Evolutionary conservation across 139 green algal genomes (phyloP), one percentile per base, ranked within the genome.

Genomic region (Tetraselmis striata): DNA sequence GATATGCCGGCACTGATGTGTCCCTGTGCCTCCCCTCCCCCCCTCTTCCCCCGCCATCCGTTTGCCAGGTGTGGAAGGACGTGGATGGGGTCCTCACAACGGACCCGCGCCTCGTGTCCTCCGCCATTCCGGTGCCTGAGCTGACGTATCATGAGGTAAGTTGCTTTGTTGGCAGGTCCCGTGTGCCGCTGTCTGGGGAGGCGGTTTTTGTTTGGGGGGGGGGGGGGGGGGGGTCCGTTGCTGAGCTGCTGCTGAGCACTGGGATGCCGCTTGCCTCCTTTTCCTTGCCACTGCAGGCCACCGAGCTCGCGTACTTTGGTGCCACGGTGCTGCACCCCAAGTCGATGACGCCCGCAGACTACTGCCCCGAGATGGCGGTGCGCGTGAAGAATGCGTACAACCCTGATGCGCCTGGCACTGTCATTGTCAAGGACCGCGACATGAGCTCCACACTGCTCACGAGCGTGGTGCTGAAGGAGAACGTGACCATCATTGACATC

Each of bases 351-450:
- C 97, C 97, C 0, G 94, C 95, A 45, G 87, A 93, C 80, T 87
- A 94, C 31, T 67, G 59, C 26, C 84, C 86, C 59, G 78, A 86
- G 29, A 92, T 98, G 86, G 86, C 83, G 28, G 97, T 99, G 28
- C 90, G 97, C 23, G 97, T 99, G 23, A 98, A 98, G 89, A 99
- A 99, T 89, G 96, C 90, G 30, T 99, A 99, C 90, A 99, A 99
- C 88, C 79, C 80, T 22, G 28, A 29, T 11, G 95, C 95, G 0
- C 83, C 88, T 0, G 96, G 96, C 29, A 98, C 96, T 1, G 82
- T 98, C 27, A 99, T 99, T 86, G 88, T 82, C 1, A 76, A 81
- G 0, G 5, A 85, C 5, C 90, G 96, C 1, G 90, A 98, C 83
- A 92, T 98, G 88, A 82, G 31, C 32, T 83, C 93, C 29, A 89